A percentile compares a stretch with the other conserved stretches of the same genome.
Conservation (phyloP, 768 basidiomycete species). For the Serpula lacrymans region DNA sequence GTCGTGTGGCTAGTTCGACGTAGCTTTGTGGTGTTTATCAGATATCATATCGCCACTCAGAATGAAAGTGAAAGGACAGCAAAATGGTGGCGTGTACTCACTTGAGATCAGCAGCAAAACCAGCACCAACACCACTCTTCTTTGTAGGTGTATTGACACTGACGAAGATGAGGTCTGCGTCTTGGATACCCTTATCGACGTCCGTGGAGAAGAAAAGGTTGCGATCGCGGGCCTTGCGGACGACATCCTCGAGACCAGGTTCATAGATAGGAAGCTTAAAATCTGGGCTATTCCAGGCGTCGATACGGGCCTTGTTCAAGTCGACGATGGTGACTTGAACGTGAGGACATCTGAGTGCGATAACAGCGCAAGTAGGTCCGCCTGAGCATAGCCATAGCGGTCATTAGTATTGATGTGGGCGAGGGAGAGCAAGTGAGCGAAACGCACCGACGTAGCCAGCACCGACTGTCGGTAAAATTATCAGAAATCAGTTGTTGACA, state of each 20-base stretch:
- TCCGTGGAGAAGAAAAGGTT: constrained; percentile 98
- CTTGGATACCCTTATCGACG: constrained; percentile 87
- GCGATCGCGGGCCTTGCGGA: constrained; percentile 81
- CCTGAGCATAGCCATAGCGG: constrained; percentile 49
- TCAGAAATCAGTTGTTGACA: constrained; percentile 11
- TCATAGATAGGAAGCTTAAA: constrained; percentile 94
- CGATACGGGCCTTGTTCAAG: constrained; percentile 89
- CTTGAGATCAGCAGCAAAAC: constrained; percentile 98
- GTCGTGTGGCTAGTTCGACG: constrained; percentile 94
- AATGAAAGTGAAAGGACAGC: constrained; percentile 7
- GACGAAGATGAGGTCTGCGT: constrained; percentile 98
- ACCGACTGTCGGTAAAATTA: constrained; percentile 50
- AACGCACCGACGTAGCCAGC: constrained; percentile 89
- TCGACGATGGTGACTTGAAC: constrained; percentile 97
- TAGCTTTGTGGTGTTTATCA: constrained; percentile 53
- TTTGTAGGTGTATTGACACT: constrained; percentile 99
- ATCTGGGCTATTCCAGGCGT: constrained; percentile 92
- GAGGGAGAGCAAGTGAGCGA: constrained; percentile 14
- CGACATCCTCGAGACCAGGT: constrained; percentile 91
- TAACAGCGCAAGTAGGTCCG: constrained; percentile 93
- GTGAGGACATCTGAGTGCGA: constrained; percentile 89
- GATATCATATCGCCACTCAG: constrained; percentile 1
- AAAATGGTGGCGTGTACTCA: constrained; percentile 43
- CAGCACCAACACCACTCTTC: constrained; percentile 95
- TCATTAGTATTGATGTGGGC: too few relatives aligned